Conservation (phyloP, 495 filamentous ascomycete genomes). For the Aspergillus cavernicola region DNA sequence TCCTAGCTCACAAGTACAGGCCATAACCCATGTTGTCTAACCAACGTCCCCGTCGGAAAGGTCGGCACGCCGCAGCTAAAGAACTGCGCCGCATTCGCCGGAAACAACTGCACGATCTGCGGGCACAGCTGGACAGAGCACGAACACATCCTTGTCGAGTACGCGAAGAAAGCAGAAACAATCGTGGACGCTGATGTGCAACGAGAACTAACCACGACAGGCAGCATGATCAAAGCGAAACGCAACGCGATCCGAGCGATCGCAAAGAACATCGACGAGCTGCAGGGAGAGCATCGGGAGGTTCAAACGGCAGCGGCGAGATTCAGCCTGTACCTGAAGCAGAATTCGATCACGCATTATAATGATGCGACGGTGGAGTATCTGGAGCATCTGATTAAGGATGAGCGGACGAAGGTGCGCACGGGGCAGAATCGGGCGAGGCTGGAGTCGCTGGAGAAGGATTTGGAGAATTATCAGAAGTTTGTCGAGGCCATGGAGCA, state of each 20-base stretch:
- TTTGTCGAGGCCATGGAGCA: conserved; percentile 9
- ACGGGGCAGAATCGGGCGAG: conserved; percentile 1
- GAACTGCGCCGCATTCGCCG: neutral
- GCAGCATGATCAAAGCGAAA: conserved; percentile 3
- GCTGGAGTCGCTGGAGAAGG: conserved; percentile 4
- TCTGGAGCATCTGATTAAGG: conserved; percentile 8
- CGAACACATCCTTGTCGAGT: conserved; percentile 11
- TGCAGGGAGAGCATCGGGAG: neutral
- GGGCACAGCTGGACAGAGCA: conserved; percentile 7
- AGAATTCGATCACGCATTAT: conserved; percentile 11
- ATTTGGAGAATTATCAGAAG: conserved; percentile 4
- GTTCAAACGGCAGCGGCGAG: conserved; percentile 1
- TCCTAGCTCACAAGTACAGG: neutral
- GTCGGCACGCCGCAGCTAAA: conserved; percentile 9
- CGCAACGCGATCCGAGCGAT: conserved; percentile 1
- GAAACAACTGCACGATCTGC: neutral
- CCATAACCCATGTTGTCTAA: conserved; percentile 7
- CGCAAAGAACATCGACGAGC: conserved; percentile 5
- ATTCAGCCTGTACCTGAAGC: conserved; percentile 6
- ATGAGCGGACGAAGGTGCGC: conserved; percentile 3
- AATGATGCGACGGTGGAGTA: conserved; percentile 10
- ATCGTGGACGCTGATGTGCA: neutral
- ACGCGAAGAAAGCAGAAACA: conserved; percentile 2
- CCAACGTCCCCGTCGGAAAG: conserved; percentile 8
- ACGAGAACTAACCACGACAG: neutral